Evolutionary conservation across 2,329 filamentous ascomycete species (phyloP).

Genomic region (Hypoxylon sp.): DNA sequence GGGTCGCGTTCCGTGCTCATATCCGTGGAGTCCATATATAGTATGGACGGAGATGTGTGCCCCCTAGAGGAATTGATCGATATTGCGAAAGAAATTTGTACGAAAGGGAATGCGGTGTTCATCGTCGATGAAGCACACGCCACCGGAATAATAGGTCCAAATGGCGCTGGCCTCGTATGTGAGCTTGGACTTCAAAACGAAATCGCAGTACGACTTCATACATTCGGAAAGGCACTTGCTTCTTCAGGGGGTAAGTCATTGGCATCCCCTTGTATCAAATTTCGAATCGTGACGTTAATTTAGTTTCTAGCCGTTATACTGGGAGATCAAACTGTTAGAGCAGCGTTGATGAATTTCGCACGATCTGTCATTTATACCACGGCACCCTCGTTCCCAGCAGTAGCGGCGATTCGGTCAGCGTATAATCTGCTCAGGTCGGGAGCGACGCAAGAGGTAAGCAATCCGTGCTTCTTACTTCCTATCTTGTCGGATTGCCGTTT

Average conservation of each 20-base stretch:
- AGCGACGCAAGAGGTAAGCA: constrained; percentile 42
- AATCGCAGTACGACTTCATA: constrained; percentile 59
- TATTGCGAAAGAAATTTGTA: constrained; percentile 47
- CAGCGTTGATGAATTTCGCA: constrained; percentile 37
- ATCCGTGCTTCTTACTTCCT: neutral
- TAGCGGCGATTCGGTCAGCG: constrained; percentile 49
- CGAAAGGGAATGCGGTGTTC: constrained; percentile 53
- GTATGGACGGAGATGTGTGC: constrained; percentile 56
- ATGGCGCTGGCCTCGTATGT: constrained; percentile 58
- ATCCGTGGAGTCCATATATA: constrained; percentile 54
- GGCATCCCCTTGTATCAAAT: neutral
- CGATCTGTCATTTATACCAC: constrained; percentile 54
- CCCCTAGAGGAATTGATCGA: constrained; percentile 51
- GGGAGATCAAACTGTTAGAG: constrained; percentile 22
- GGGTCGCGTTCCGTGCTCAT: constrained; percentile 49
- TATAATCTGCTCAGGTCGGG: constrained; percentile 46
- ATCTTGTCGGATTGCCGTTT: neutral
- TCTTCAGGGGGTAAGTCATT: constrained; percentile 19
- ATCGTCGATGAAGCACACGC: constrained; percentile 65
- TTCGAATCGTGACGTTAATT: neutral
- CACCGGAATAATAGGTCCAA: constrained; percentile 58
- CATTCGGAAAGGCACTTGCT: constrained; percentile 59
- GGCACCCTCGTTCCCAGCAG: constrained; percentile 51
- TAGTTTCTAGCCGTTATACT: constrained; percentile 35
- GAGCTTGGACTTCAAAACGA: constrained; percentile 58